A percentile compares a stretch with the other conserved stretches of the same genome.
Conservation (phyloP, 1,284 basidiomycete genomes). For the Meira nashicola region DNA sequence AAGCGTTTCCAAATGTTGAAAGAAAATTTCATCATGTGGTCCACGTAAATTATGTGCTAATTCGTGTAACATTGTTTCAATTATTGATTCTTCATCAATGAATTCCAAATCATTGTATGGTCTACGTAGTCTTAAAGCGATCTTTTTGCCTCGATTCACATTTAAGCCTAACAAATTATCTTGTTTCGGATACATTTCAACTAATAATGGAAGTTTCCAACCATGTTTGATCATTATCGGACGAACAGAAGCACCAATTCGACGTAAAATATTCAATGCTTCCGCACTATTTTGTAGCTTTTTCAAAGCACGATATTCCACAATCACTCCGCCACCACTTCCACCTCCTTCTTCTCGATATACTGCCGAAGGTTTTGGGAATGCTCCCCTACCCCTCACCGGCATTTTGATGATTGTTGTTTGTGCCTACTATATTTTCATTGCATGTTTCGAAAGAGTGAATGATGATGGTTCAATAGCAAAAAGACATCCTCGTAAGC, state of each 20-base stretch:
- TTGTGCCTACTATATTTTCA: not conserved
- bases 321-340: constrained; percentile 11
- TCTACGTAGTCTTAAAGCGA: constrained; percentile 26
- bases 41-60: constrained; percentile 35
- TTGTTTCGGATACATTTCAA: constrained; percentile 24
- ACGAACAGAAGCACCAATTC: constrained; percentile 21
- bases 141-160: constrained; percentile 29
- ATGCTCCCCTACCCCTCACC: not conserved
- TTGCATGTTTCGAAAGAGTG: no score
- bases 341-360: constrained; percentile 2
- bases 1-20: constrained; percentile 20
- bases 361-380: constrained; percentile 3
- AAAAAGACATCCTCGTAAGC: no score
- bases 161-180: constrained; percentile 29
- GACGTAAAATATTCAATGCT: constrained; percentile 25
- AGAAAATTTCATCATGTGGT: constrained; percentile 32
- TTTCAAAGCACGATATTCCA: constrained; percentile 22
- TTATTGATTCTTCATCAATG: constrained; percentile 17
- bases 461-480: no score
- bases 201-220: constrained; percentile 25
- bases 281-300: constrained; percentile 7
- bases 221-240: constrained; percentile 24
- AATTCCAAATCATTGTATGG: constrained; percentile 9
- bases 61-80: constrained; percentile 38
- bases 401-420: constrained; percentile 5